These are phyloP conservation scores for Stipa capillata DNA, from an alignment of 176 grass and related monocot species.

Conservation along the genomic window DNA sequence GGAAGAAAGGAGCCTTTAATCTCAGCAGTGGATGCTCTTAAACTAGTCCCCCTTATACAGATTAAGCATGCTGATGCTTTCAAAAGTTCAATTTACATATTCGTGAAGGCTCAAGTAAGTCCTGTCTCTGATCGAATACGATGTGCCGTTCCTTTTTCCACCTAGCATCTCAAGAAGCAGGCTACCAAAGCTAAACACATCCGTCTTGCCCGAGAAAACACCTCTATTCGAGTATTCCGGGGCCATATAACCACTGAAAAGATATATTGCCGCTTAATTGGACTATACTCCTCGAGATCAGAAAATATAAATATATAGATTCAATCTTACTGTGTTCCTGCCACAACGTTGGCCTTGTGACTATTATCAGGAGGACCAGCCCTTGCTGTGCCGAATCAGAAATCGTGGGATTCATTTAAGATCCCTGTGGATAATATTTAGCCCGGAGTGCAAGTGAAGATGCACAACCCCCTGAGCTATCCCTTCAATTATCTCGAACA, in stretches of 20 bases:
- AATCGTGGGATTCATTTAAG: slow-evolving; percentile 9
- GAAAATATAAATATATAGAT: background rate
- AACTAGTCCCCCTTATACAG: too few relatives aligned
- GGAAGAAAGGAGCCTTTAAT: too few relatives aligned
- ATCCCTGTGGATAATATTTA: background rate
- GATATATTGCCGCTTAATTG: background rate
- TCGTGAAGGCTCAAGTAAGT: background rate
- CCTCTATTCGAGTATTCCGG: background rate
- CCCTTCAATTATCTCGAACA: background rate
- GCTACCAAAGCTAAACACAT: slow-evolving; percentile 12
- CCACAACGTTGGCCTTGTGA: background rate
- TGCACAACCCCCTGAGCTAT: background rate
- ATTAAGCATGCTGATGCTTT: background rate
- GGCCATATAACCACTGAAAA: background rate
- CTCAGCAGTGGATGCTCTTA: too few relatives aligned
- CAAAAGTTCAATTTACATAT: background rate
- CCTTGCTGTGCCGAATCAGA: background rate
- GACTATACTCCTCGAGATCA: background rate
- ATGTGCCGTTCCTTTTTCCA: background rate
- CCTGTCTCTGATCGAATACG: background rate
- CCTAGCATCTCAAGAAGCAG: slow-evolving; percentile 3
- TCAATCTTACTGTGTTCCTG: background rate
- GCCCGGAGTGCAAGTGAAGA: slow-evolving; percentile 9
- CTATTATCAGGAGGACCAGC: background rate
- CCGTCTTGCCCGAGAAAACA: slow-evolving; percentile 3